Conservation (phyloP, 1,139 yeast species). For the Ogataea hybrid region DNA sequence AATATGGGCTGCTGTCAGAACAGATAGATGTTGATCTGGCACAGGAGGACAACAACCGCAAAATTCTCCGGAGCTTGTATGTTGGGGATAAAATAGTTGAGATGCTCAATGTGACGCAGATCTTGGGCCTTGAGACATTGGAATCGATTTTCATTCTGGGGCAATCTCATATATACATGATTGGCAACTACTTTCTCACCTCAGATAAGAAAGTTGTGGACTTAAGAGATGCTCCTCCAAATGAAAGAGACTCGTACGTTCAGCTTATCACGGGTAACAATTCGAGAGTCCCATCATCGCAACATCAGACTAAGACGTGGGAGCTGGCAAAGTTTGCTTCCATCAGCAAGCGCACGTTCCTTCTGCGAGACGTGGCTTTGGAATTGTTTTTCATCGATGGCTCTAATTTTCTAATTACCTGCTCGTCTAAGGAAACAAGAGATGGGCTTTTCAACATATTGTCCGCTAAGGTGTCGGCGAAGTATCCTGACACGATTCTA, state of each 20-base stretch:
- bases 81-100: slow-evolving; percentile 69
- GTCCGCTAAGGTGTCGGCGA: slow-evolving; percentile 44
- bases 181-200: slow-evolving; percentile 65
- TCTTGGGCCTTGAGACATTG: slow-evolving; percentile 67
- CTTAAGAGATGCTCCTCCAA: slow-evolving; percentile 60
- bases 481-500: slow-evolving; percentile 48
- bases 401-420: slow-evolving; percentile 60
- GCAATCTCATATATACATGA: slow-evolving; percentile 56
- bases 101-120: slow-evolving; percentile 73
- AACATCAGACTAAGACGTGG: slow-evolving; percentile 55
- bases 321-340: slow-evolving; percentile 54
- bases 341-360: slow-evolving; percentile 68
- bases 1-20: slow-evolving; percentile 48
- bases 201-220: slow-evolving; percentile 59
- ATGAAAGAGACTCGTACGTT: slow-evolving; percentile 63
- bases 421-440: slow-evolving; percentile 48
- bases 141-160: slow-evolving; percentile 78
- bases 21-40: slow-evolving; percentile 36
- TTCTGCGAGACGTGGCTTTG: slow-evolving; percentile 73
- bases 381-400: slow-evolving; percentile 78
- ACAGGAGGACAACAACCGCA: slow-evolving; percentile 69
- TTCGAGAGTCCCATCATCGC: slow-evolving; percentile 26
- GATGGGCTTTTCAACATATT: slow-evolving; percentile 53
- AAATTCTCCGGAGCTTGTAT: slow-evolving; percentile 63
- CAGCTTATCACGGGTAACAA: slow-evolving; percentile 47